phyloP scores from a whole-genome alignment of 768 basidiomycete species.

The Tricholoma furcatifolium region DNA sequence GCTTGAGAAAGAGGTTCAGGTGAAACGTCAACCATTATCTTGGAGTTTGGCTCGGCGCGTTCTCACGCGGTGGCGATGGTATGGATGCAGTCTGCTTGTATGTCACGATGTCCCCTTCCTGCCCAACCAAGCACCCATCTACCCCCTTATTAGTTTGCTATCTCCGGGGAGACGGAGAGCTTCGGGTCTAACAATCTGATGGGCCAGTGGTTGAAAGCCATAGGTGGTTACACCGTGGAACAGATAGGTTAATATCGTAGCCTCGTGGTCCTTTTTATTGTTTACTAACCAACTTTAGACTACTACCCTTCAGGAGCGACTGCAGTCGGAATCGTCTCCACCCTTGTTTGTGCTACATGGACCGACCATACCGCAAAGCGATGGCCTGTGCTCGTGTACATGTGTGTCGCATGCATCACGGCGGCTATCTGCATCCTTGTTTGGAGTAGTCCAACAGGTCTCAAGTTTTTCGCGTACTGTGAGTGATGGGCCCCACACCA shows the following conservation, averaged over 20 bases:
- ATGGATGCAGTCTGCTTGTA: conserved; percentile 64
- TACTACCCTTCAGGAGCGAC: conserved; percentile 63
- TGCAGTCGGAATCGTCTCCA: conserved; percentile 63
- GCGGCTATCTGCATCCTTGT: conserved; percentile 59
- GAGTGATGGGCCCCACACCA: conserved; percentile 19
- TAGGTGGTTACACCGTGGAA: conserved; percentile 60
- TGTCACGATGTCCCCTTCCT: conserved; percentile 16
- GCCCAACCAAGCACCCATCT: neutral
- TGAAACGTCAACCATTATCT: conserved; percentile 40
- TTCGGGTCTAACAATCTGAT: conserved; percentile 72
- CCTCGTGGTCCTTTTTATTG: neutral
- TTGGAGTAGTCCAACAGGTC: conserved; percentile 55
- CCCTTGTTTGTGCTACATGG: conserved; percentile 60
- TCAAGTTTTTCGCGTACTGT: conserved; percentile 81
- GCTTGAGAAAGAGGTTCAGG: conserved; percentile 40
- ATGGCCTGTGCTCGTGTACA: conserved; percentile 67
- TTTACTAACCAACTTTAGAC: conserved; percentile 8
- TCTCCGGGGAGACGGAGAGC: conserved; percentile 66
- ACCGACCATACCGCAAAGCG: conserved; percentile 57
- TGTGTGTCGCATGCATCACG: conserved; percentile 52
- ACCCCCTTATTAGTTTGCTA: conserved; percentile 45
- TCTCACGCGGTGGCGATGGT: conserved; percentile 64
- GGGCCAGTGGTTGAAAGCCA: conserved; percentile 68
- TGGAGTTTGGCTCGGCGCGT: conserved; percentile 48
- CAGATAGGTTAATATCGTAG: conserved; percentile 43